These are phyloP conservation scores for Eimeria praecox DNA, from an alignment of 169 alveolate species.

Conservation along the genomic window DNA sequence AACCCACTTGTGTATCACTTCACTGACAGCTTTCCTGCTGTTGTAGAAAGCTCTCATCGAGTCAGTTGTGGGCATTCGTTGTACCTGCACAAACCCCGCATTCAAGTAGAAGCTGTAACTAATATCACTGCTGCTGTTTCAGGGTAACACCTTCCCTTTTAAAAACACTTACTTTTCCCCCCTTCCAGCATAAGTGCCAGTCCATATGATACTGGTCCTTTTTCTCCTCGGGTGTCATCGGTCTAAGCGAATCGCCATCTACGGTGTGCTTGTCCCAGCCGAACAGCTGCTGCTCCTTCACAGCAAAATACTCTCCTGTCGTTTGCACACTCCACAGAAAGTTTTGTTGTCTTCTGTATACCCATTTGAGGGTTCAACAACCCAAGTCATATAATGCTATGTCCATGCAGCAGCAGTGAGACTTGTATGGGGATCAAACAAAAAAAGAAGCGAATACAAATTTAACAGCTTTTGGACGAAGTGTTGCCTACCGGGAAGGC, in stretches of 20 bases:
- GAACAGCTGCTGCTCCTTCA: constrained; percentile 89
- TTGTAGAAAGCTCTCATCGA: constrained; percentile 64
- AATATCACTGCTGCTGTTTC: constrained; percentile 3
- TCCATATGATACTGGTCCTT: constrained; percentile 38
- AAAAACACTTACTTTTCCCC: constrained; percentile 48
- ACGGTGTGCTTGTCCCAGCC: constrained; percentile 90
- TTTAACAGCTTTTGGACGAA: background rate
- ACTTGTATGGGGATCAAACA: background rate
- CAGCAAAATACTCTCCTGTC: constrained; percentile 92
- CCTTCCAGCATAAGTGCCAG: constrained; percentile 80
- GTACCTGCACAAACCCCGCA: constrained; percentile 11
- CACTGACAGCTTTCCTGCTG: constrained; percentile 70
- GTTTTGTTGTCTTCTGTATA: background rate
- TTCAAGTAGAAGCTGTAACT: background rate
- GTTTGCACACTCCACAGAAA: background rate
- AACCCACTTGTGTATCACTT: constrained; percentile 65
- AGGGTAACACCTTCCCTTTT: no score
- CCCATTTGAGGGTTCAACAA: background rate
- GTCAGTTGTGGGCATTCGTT: constrained; percentile 60
- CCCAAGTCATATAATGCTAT: background rate
- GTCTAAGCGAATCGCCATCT: constrained; percentile 76
- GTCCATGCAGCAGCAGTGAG: background rate
- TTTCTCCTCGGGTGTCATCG: constrained; percentile 51
- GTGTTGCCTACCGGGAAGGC: constrained; percentile 84
- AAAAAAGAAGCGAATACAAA: background rate